Evolutionary conservation across 768 basidiomycete species (phyloP).

Genomic region (Suillus decipiens): DNA sequence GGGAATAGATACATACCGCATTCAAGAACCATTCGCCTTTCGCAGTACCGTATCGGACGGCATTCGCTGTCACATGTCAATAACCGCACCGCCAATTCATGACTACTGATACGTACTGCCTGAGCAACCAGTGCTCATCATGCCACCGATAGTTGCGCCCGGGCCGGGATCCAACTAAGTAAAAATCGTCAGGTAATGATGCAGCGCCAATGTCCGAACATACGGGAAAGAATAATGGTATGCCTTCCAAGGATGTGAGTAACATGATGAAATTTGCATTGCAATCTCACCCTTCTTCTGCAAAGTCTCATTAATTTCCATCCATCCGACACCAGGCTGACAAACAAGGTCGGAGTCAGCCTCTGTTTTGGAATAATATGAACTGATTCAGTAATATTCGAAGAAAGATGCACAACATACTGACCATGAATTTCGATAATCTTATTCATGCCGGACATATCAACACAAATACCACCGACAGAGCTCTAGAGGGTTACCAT

Average conservation of each 20-base stretch:
- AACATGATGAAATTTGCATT: neutral
- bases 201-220: conserved; percentile 13
- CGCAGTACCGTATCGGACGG: conserved; percentile 86
- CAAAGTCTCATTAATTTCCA: conserved; percentile 69
- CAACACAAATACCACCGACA: conserved; percentile 74
- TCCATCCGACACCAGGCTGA: conserved; percentile 73
- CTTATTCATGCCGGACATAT: conserved; percentile 77
- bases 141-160: conserved; percentile 82
- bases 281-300: conserved; percentile 51
- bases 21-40: conserved; percentile 92
- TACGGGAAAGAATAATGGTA: conserved; percentile 85
- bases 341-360: conserved; percentile 73
- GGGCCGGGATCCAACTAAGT: conserved; percentile 73
- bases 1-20: conserved; percentile 44
- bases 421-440: conserved; percentile 74
- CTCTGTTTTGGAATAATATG: conserved; percentile 38
- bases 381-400: neutral
- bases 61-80: conserved; percentile 52
- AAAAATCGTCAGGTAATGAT: neutral
- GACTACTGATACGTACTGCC: conserved; percentile 55
- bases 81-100: neutral
- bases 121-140: conserved; percentile 85
- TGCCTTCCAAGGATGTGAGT: conserved; percentile 41
- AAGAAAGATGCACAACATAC: conserved; percentile 14
- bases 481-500: conserved; percentile 16